Evolutionary conservation across 768 basidiomycete species (phyloP).

Genomic region (Leccinum ochraceum): DNA sequence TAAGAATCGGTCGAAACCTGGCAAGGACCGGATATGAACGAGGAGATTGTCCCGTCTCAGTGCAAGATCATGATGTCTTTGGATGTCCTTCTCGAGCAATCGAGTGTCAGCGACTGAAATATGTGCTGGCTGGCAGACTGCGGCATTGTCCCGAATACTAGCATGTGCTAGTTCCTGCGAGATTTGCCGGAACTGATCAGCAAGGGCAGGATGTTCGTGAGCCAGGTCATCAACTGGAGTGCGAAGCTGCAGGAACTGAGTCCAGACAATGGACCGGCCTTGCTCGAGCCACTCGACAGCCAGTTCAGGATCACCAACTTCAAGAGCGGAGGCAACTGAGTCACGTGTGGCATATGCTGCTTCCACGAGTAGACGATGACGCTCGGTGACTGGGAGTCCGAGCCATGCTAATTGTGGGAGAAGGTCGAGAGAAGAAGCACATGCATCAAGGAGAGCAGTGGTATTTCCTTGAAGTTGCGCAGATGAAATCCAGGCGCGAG

Average conservation of each 20-base stretch:
- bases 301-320: background rate
- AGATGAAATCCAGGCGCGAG: background rate
- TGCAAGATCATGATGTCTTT: background rate
- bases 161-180: background rate
- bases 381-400: background rate
- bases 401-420: background rate
- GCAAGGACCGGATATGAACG: background rate
- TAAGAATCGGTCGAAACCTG: background rate
- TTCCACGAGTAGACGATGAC: background rate
- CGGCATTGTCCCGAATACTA: background rate
- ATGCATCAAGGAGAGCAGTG: background rate
- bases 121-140: background rate
- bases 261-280: background rate
- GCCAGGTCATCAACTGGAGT: background rate
- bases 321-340: background rate
- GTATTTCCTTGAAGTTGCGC: background rate
- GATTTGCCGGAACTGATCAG: background rate
- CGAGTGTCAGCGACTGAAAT: background rate
- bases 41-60: background rate
- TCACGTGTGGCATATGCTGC: background rate
- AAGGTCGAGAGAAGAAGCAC: background rate
- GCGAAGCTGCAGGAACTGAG: background rate
- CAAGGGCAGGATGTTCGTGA: background rate
- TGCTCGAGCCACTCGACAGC: background rate
- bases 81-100: background rate